These are phyloP conservation scores for Leccinum arenicola DNA, from an alignment of 768 basidiomycete genomes.

Conservation along the genomic window DNA sequence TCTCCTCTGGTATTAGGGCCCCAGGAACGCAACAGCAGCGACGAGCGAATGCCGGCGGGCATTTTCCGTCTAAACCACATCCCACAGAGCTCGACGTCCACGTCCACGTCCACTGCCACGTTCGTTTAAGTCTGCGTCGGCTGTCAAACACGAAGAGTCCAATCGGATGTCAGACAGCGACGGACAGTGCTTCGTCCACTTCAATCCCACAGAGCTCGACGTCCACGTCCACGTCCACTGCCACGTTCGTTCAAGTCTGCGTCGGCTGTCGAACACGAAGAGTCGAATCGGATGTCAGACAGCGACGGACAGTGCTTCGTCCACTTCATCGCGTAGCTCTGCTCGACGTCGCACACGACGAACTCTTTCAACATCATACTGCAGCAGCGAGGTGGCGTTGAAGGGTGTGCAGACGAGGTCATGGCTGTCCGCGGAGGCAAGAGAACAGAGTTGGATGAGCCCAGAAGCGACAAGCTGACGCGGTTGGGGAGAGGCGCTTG, in stretches of 20 bases:
- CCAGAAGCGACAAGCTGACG: slow-evolving; percentile 1
- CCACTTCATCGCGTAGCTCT: slow-evolving; percentile 27
- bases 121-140: no score
- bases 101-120: slow-evolving; percentile 21
- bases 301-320: slow-evolving; percentile 28
- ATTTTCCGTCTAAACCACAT: slow-evolving; percentile 30
- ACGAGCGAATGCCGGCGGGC: neutral
- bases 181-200: no score
- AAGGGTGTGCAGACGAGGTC: neutral
- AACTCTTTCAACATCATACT: slow-evolving; percentile 22
- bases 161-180: no score
- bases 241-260: slow-evolving; percentile 18
- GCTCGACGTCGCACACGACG: slow-evolving; percentile 24
- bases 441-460: slow-evolving; percentile 1
- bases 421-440: slow-evolving; percentile 1
- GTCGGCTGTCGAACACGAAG: slow-evolving; percentile 26
- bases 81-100: slow-evolving; percentile 31
- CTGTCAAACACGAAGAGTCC: no score
- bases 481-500: slow-evolving; percentile 16
- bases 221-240: no score
- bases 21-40: slow-evolving; percentile 18
- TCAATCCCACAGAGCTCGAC: no score
- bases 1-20: slow-evolving; percentile 35
- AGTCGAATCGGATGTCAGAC: slow-evolving; percentile 29
- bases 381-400: neutral